These are phyloP conservation scores for Daphne laureola DNA, from an alignment of 441 rosid species.

Conservation along the genomic window DNA sequence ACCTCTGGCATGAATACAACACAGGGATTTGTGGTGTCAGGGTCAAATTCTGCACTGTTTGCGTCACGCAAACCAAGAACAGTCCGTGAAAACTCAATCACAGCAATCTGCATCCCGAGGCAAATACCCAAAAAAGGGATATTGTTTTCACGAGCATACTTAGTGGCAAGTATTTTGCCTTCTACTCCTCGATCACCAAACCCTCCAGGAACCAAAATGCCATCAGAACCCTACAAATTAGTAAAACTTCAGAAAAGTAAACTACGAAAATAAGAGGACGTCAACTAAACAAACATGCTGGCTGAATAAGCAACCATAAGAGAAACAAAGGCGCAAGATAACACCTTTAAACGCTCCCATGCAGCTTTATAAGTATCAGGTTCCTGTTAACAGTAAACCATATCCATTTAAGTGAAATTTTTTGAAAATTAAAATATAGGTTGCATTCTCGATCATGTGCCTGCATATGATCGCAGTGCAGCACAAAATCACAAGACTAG, in stretches of 20 bases:
- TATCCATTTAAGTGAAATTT: not conserved
- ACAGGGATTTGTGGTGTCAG: conserved; percentile 63
- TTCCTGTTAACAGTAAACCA: conserved; percentile 25
- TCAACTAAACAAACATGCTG: too few relatives aligned
- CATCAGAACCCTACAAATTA: conserved; percentile 67
- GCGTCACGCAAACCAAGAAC: conserved; percentile 72
- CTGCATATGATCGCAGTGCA: not conserved
- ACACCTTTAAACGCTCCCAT: conserved; percentile 53
- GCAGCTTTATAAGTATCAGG: conserved; percentile 47
- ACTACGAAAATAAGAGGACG: too few relatives aligned
- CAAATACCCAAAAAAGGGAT: conserved; percentile 95
- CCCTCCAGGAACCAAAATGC: conserved; percentile 97
- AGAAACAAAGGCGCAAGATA: conserved; percentile 1
- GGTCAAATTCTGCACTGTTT: conserved; percentile 87
- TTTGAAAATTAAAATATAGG: too few relatives aligned
- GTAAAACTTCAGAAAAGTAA: not conserved
- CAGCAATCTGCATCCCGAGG: conserved; percentile 97
- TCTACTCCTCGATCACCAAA: conserved; percentile 96
- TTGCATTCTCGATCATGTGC: too few relatives aligned
- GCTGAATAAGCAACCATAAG: too few relatives aligned
- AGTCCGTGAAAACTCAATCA: conserved; percentile 87
- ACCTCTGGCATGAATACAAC: conserved; percentile 99
- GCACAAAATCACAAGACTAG: conserved; percentile 3
- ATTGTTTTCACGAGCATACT: conserved; percentile 78
- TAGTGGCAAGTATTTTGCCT: conserved; percentile 89